Conservation (phyloP, 441 rosid species). For the Brassica hybrid region DNA sequence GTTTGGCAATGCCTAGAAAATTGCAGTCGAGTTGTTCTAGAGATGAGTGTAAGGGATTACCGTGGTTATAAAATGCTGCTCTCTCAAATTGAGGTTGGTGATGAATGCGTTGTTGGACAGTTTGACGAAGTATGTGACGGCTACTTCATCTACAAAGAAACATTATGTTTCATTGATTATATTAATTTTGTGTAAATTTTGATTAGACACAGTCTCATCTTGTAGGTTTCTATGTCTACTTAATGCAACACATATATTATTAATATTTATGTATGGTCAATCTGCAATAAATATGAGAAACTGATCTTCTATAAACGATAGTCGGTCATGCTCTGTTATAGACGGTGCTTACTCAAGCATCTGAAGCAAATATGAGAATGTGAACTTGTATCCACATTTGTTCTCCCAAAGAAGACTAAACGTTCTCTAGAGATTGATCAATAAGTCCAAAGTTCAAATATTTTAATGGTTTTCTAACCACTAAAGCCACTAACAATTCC, state of each 20-base stretch:
- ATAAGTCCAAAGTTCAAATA: background rate
- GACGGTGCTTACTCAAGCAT: background rate
- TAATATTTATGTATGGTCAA: background rate
- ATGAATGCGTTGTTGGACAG: background rate
- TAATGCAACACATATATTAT: background rate
- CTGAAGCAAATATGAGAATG: background rate
- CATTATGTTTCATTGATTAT: too few species aligned
- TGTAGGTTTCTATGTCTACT: background rate
- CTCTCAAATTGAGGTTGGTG: background rate
- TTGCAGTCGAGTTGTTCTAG: background rate
- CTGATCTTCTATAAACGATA: background rate
- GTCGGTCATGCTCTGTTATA: background rate
- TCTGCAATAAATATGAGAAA: background rate
- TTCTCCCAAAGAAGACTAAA: background rate
- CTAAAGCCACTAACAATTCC: background rate
- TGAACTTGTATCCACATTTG: background rate
- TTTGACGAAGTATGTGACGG: too few species aligned
- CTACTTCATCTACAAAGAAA: too few species aligned
- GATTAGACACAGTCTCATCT: background rate
- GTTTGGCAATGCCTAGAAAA: too few species aligned
- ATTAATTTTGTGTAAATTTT: too few species aligned
- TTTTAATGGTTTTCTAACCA: background rate
- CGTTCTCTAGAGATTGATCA: background rate
- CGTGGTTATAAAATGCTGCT: background rate
- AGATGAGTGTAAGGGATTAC: background rate